phyloP scores from a whole-genome alignment of 2,329 filamentous ascomycete genomes.

The Fusarium cicatricum region DNA sequence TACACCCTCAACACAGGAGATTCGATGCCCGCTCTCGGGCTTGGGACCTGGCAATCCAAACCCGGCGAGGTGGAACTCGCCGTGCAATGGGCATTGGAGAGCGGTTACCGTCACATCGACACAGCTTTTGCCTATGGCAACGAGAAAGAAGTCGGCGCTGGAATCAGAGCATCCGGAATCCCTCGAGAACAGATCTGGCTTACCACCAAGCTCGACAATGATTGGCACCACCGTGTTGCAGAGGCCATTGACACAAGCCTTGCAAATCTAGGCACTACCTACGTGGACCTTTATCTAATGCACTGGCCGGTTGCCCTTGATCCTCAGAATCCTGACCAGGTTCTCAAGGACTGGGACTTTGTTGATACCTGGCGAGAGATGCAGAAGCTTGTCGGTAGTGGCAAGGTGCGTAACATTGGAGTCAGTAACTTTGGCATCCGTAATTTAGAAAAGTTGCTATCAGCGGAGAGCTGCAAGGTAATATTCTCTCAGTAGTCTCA shows the following conservation, averaged over 20 bases:
- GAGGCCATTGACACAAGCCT: slow-evolving; percentile 55
- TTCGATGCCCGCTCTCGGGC: slow-evolving; percentile 44
- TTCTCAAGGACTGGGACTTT: slow-evolving; percentile 61
- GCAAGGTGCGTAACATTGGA: slow-evolving; percentile 56
- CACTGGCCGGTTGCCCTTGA: slow-evolving; percentile 58
- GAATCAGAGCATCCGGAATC: slow-evolving; percentile 45
- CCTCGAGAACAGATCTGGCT: slow-evolving; percentile 52
- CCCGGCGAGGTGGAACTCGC: slow-evolving; percentile 61
- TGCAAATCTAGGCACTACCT: slow-evolving; percentile 57
- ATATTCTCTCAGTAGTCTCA: slow-evolving; percentile 51
- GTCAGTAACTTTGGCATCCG: slow-evolving; percentile 58
- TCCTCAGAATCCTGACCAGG: neutral
- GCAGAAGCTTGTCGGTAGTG: slow-evolving; percentile 49
- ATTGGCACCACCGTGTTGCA: slow-evolving; percentile 55
- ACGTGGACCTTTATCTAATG: slow-evolving; percentile 59
- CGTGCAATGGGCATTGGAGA: slow-evolving; percentile 52
- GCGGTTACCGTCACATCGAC: slow-evolving; percentile 56
- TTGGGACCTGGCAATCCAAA: slow-evolving; percentile 45
- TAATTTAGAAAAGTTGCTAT: too few relatives aligned
- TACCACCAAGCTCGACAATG: slow-evolving; percentile 68
- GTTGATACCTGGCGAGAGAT: slow-evolving; percentile 52
- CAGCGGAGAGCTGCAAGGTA: too few relatives aligned
- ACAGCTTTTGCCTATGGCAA: slow-evolving; percentile 55
- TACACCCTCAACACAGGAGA: slow-evolving; percentile 43
- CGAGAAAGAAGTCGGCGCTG: slow-evolving; percentile 51